Base-by-base conservation (phyloP, 441 rosid species). In the Bocquillonia castaneifolia region DNA sequence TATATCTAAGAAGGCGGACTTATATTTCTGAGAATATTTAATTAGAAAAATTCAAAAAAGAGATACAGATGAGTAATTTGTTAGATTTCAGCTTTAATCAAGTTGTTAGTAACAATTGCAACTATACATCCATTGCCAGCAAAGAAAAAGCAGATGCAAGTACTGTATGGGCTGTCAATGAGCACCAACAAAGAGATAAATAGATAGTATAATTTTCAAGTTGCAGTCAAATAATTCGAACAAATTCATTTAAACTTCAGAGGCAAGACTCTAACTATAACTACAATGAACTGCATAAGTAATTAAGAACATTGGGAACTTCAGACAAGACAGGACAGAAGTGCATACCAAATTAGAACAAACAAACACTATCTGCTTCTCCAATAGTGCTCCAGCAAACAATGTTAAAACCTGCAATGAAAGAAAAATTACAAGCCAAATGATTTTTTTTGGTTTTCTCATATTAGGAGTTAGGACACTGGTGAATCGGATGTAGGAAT, bases 291-390 rank as follows among this genome's bases (percentile, higher is more conserved):
- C 12, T n/a, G 37, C 68, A 1, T 32, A 60, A 26, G 67, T n/a
- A n/a, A n/a, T n/a, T 10, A 51, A 62, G 45, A 40, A 22, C 44
- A 69, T 31, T 29, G 47, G 53, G 31, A 69, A 37, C 51, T 42
- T 73, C 44, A 52, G 18, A 25, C 14, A 61, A 59, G n/a, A 61
- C 39, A 47, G 32, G 39, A 18, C 1, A 51, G 36, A 7, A 59
- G 18, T 25, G 76, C 82, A 2, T 85, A 91, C 99, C 97, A 94
- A 83, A 85, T 91, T 91, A 20, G 97, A 88, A 81, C 97, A 94
- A 76, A 92, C 81, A 72, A 94, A 78, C 61, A 85, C 88, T 58
- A 90, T 91, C 81, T 90, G 97, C 78, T 94, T 94, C 83, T 92
- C 99, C 71, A 92, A 84, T 67, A 94, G 78, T 72, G 97, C 97